Conservation (phyloP, 371 early-diverging fungal genomes). For the Circinella minor region DNA sequence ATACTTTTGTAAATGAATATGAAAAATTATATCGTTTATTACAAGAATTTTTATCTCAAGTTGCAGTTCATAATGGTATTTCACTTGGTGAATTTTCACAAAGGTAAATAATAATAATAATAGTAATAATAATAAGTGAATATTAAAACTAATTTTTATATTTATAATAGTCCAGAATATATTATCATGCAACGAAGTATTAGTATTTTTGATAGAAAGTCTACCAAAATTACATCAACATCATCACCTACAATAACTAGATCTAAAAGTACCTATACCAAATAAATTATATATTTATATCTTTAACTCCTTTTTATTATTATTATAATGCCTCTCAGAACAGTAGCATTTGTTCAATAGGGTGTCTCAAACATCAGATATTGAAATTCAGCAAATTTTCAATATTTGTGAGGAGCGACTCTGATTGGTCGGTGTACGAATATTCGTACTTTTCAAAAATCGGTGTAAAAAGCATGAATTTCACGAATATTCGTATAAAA, state of each 20-base stretch:
- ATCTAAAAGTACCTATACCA: background rate
- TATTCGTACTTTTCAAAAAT: too few relatives aligned
- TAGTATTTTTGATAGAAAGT: slow-evolving; percentile 58
- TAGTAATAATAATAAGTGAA: background rate
- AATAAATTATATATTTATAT: background rate
- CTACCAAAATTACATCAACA: background rate
- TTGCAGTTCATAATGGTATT: slow-evolving; percentile 63
- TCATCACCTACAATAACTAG: background rate
- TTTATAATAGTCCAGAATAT: slow-evolving; percentile 60
- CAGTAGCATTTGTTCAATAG: too few relatives aligned
- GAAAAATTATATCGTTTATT: slow-evolving; percentile 75
- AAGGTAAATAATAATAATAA: slow-evolving; percentile 35
- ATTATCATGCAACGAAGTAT: slow-evolving; percentile 71
- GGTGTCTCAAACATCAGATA: too few relatives aligned
- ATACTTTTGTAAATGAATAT: slow-evolving; percentile 76
- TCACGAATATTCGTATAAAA: too few relatives aligned
- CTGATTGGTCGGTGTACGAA: too few relatives aligned
- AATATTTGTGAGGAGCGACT: too few relatives aligned
- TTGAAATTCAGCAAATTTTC: too few relatives aligned
- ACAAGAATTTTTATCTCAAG: slow-evolving; percentile 77
- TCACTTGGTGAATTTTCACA: slow-evolving; percentile 58
- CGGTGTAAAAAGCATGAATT: too few relatives aligned
- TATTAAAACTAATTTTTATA: background rate
- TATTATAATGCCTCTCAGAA: too few relatives aligned
- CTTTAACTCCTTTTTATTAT: too few relatives aligned